Conservation (phyloP, 1,284 basidiomycete genomes). For the Irpex lacteus region DNA sequence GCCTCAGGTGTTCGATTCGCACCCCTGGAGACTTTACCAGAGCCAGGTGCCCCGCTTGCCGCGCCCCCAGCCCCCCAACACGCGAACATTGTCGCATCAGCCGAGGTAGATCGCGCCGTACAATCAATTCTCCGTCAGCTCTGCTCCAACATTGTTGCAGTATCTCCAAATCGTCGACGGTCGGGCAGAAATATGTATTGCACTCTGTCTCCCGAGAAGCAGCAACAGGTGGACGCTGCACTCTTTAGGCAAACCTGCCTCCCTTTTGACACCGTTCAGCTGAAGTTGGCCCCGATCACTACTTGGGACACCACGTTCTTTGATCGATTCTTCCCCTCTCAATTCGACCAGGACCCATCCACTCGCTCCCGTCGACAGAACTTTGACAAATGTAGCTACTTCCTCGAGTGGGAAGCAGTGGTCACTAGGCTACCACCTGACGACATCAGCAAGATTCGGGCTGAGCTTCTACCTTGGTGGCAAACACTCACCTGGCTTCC, state of each 20-base stretch:
- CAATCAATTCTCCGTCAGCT: not conserved
- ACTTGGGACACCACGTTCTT: not conserved
- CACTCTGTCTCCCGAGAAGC: not conserved
- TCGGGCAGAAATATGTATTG: not conserved
- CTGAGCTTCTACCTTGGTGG: not conserved
- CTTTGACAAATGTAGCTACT: not conserved
- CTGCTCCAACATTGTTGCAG: not conserved
- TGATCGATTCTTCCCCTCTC: not conserved
- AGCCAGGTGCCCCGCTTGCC: not conserved
- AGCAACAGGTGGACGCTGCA: not conserved
- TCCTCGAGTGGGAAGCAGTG: not conserved
- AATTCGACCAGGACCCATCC: not conserved
- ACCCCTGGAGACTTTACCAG: not conserved
- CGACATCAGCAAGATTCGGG: not conserved
- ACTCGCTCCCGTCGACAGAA: not conserved
- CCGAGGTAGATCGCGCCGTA: not conserved
- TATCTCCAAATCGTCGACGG: not conserved
- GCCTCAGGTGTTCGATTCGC: not conserved
- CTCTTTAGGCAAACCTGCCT: not conserved
- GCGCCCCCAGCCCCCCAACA: not conserved
- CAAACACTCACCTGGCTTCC: not conserved
- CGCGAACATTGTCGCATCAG: not conserved
- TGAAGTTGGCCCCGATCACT: not conserved
- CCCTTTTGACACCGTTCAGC: not conserved
- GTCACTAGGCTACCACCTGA: too few species aligned